phyloP scores from a whole-genome alignment of 768 basidiomycete genomes.

The Suillus occidentalis region DNA sequence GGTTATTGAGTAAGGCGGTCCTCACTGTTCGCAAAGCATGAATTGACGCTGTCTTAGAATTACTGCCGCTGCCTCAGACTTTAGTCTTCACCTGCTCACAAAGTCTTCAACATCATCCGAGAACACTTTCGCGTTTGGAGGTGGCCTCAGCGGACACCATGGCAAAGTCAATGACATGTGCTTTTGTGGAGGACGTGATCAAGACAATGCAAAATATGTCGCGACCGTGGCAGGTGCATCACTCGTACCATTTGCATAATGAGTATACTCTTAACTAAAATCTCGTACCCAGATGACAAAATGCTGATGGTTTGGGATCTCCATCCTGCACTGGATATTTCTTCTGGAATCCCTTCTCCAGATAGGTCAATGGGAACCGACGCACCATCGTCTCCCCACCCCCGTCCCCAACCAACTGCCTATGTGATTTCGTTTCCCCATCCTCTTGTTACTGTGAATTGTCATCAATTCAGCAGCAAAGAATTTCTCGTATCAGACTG shows the following conservation, averaged over 20 bases:
- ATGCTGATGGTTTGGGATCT: slow-evolving; percentile 89
- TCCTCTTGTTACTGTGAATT: slow-evolving; percentile 65
- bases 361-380: slow-evolving; percentile 29
- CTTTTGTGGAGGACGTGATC: slow-evolving; percentile 74
- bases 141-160: slow-evolving; percentile 80
- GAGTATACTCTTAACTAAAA: neutral
- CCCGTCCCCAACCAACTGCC: slow-evolving; percentile 70
- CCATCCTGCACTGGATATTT: slow-evolving; percentile 51
- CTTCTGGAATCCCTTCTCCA: slow-evolving; percentile 37
- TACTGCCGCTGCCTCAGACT: slow-evolving; percentile 65
- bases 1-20: slow-evolving; percentile 63
- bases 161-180: slow-evolving; percentile 75
- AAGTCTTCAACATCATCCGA: slow-evolving; percentile 51
- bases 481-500: slow-evolving; percentile 79
- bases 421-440: slow-evolving; percentile 74
- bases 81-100: slow-evolving; percentile 67
- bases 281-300: slow-evolving; percentile 60
- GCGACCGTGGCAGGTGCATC: slow-evolving; percentile 74
- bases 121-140: slow-evolving; percentile 68
- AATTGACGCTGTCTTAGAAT: slow-evolving; percentile 46
- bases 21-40: neutral
- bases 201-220: slow-evolving; percentile 70
- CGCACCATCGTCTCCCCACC: slow-evolving; percentile 29
- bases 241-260: neutral
- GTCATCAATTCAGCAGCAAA: slow-evolving; percentile 73